Evolutionary conservation across 1,284 basidiomycete species (phyloP), one percentile per base, ranked within the genome.

Genomic region (Mycena citricolor): DNA sequence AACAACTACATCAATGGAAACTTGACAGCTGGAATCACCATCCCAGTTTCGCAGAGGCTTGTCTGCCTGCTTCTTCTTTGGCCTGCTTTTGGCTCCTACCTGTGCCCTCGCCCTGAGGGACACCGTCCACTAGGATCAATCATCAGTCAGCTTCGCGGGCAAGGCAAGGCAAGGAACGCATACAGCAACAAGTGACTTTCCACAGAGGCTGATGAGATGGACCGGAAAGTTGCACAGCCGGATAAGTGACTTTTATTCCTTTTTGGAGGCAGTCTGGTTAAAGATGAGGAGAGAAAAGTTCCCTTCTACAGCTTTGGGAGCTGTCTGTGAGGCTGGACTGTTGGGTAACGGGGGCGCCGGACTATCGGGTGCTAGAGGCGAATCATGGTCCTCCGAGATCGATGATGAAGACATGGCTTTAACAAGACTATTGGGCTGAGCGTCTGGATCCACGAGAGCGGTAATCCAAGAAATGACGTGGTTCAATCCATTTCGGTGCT

Each of bases 1-100:
- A 32, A 14, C 8, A 32, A 17, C 16, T 31, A 21, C 19, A 32
- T 41, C 23, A 12, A 51, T 17, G 25, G 32, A 20, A 35, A 34
- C 36, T 44, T 32, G 44, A 43, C 30, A 51, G 30, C 39, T 46
- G 31, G 38, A 45, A 10, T 57, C 61, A 50, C 76, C 77, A 81
- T 47, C 73, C 70, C 66, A 78, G 61, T 5, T 58, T 44, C 8
- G 55, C 54, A 61, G 66, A 76, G 35, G 78, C 78, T 37, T 71
- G 62, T 26, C 69, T 67, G 21, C 74, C 79, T 16, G 78, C 79
- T 42, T 74, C 71, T 58, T 81, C 77, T 47, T 77, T 81, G 8
- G 78, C 79, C 14, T 56, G 31, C 47, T 78, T 81, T 55, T 77
- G 74, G 44, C 66, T 79, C 46, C 70, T 73, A 11, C 72, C 77